Conservation (phyloP, 23 red algal genomes). For the Gracilariopsis chorda region DNA sequence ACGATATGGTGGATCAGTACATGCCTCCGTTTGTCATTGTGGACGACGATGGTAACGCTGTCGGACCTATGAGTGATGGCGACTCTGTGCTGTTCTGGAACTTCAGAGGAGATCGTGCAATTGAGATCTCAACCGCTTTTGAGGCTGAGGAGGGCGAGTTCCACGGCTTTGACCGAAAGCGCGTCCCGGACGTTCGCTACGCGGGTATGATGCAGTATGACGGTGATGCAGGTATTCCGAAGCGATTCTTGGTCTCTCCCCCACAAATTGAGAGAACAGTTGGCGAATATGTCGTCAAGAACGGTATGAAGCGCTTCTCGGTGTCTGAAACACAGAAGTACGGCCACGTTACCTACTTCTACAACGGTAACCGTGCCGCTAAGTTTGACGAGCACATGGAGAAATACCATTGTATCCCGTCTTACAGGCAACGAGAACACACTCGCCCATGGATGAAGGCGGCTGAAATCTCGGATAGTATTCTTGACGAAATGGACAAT, state of each 20-base stretch:
- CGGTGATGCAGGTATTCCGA: slow-evolving; percentile 77
- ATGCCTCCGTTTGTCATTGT: slow-evolving; percentile 85
- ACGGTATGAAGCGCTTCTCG: slow-evolving; percentile 69
- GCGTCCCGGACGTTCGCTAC: slow-evolving; percentile 74
- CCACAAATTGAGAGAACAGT: slow-evolving; percentile 64
- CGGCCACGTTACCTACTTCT: slow-evolving; percentile 97
- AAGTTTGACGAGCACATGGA: slow-evolving; percentile 84
- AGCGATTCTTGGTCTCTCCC: slow-evolving; percentile 71
- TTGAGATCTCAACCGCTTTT: slow-evolving; percentile 84
- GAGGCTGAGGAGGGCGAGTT: slow-evolving; percentile 75
- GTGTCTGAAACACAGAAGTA: slow-evolving; percentile 92
- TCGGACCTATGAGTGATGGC: slow-evolving; percentile 67
- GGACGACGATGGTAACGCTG: slow-evolving; percentile 63
- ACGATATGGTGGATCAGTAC: slow-evolving; percentile 79
- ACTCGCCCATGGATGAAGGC: slow-evolving; percentile 72
- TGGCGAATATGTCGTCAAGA: slow-evolving; percentile 60
- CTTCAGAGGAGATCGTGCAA: slow-evolving; percentile 87
- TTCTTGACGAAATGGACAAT: slow-evolving; percentile 73
- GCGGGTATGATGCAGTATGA: slow-evolving; percentile 96
- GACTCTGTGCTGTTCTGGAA: slow-evolving; percentile 94
- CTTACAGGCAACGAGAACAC: slow-evolving; percentile 70
- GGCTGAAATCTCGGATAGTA: slow-evolving; percentile 79
- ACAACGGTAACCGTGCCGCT: slow-evolving; percentile 84
- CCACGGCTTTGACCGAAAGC: slow-evolving; percentile 69
- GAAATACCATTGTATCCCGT: slow-evolving; percentile 74